Evolutionary conservation across 1,284 basidiomycete genomes (phyloP).

Genomic region (Inonotus hispidus): DNA sequence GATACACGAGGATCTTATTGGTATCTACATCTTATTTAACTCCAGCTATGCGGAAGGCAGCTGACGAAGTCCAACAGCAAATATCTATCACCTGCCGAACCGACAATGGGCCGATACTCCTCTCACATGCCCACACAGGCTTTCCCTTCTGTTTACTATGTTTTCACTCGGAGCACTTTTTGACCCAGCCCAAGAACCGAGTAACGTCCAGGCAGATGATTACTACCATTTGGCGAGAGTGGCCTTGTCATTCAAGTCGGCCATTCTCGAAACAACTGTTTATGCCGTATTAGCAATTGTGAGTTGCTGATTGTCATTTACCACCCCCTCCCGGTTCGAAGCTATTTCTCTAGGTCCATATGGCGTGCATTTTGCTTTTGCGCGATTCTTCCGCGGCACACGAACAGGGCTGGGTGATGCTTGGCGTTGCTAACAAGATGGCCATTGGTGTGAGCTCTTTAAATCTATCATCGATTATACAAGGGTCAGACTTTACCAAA

Average conservation of each 20-base stretch:
- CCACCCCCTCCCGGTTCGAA: neutral
- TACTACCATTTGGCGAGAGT: constrained; percentile 52
- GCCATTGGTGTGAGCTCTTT: constrained; percentile 45
- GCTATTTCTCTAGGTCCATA: constrained; percentile 40
- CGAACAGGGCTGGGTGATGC: constrained; percentile 47
- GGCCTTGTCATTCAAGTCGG: constrained; percentile 41
- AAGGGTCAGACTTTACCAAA: neutral
- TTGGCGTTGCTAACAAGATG: constrained; percentile 53
- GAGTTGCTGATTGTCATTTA: constrained; percentile 20
- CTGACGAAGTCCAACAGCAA: constrained; percentile 29
- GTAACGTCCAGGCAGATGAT: constrained; percentile 47
- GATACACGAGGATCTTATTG: constrained; percentile 15
- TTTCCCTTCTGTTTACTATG: constrained; percentile 52
- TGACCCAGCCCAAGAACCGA: constrained; percentile 38
- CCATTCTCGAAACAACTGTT: constrained; percentile 44
- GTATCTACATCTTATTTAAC: neutral
- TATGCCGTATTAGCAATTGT: constrained; percentile 49
- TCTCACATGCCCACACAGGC: constrained; percentile 33
- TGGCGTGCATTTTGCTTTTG: constrained; percentile 53
- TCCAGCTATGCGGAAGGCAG: constrained; percentile 22
- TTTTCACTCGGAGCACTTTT: constrained; percentile 48
- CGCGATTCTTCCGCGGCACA: constrained; percentile 42
- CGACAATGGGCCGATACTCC: constrained; percentile 14
- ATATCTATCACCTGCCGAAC: constrained; percentile 20
- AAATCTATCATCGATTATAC: neutral